Evolutionary conservation across 2,329 filamentous ascomycete species (phyloP), one percentile per base, ranked within the genome.

Genomic region (Pyrenochaeta sp.): DNA sequence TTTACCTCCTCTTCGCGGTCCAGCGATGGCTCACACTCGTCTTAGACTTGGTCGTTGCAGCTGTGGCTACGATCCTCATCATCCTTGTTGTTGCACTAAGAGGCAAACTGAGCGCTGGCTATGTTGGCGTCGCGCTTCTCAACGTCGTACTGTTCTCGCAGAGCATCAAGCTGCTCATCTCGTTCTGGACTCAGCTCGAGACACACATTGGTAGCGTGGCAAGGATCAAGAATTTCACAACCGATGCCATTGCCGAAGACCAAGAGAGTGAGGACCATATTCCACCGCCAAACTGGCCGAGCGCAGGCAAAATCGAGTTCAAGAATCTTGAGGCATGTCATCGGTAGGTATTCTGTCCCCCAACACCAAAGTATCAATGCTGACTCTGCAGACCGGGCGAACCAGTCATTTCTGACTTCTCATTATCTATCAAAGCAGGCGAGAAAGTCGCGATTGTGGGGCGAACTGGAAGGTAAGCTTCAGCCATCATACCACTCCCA

Each of bases 201-300:
- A 88, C 85, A 0, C 81, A 82, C 37, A 81, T 88, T 44, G 86
- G 86, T 7, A 85, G 85, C 9, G 80, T 88, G 8, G 78, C 82
- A 4, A 79, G 86, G 24, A 79, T 87, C 59, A 84, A 83, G 67
- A 78, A 79, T n/a, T 87, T 87, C 59, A 79, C 78, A 1, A 75
- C 78, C 6, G 78, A 75, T 30, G 79, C 81, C 0, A 66, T 77
- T 9, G 77, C 76, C 1, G 83, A 85, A 62, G 77, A 84, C 46
- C 71, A 85, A 22, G 85, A 88, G 43, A 86, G 81, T 2, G 83
- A 86, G 61, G 72, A 78, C 40, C 66, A 72, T 12, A 64, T 67
- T 3, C 72, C 78, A 3, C 78, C 80, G 2, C 64, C 75, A 0
- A 70, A 72, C 15, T 83, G 81, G 82, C 81, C 82, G 0, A 68